These are phyloP conservation scores for Populus tremula DNA, from an alignment of 345 rosid species.

Conservation along the genomic window DNA sequence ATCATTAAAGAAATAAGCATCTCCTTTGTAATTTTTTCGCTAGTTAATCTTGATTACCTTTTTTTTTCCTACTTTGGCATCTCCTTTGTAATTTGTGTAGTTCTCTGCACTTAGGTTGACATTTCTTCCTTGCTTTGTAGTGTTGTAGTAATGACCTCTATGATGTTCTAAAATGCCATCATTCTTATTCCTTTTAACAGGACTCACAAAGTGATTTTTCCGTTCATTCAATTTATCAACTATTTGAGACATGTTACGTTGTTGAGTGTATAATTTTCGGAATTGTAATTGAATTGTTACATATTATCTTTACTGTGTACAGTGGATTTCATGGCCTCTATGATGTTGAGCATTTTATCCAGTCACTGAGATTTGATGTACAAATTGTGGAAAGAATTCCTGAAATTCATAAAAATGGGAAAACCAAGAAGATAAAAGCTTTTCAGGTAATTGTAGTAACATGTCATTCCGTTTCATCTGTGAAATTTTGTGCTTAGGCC, in stretches of 20 bases:
- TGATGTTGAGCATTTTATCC: slow-evolving; percentile 90
- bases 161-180: slow-evolving; percentile 1
- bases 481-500: background rate
- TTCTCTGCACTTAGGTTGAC: background rate
- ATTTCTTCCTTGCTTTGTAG: background rate
- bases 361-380: slow-evolving; percentile 76
- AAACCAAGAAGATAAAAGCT: slow-evolving; percentile 81
- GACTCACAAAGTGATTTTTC: background rate
- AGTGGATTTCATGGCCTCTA: slow-evolving; percentile 97
- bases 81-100: background rate
- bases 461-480: background rate
- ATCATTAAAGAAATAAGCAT: background rate
- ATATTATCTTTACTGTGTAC: slow-evolving; percentile 16
- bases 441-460: slow-evolving; percentile 54
- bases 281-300: background rate
- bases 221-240: background rate
- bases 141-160: background rate
- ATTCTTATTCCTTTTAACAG: background rate
- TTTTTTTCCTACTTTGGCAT: background rate
- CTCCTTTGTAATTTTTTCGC: background rate
- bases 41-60: background rate
- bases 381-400: slow-evolving; percentile 84
- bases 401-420: slow-evolving; percentile 81
- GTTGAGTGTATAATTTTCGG: background rate
- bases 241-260: background rate